Conservation (phyloP, 352 stramenopile genomes). For the Phytopythium ostracodes region DNA sequence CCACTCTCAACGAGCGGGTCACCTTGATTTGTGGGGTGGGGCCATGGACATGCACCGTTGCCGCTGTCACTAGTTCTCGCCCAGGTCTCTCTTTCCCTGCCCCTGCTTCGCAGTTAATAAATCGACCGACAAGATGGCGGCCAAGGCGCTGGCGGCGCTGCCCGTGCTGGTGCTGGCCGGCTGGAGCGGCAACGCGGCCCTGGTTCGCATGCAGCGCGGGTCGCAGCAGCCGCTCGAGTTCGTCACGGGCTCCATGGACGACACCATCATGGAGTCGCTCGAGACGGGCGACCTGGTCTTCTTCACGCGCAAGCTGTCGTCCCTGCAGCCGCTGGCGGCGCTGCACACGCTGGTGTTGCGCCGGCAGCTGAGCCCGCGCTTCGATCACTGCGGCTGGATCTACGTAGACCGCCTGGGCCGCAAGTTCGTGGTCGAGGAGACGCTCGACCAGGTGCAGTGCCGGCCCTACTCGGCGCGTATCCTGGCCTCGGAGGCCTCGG, state of each 20-base stretch:
- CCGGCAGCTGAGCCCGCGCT: slow-evolving; percentile 51
- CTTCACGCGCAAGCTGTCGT: slow-evolving; percentile 69
- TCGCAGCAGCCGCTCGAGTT: slow-evolving; percentile 50
- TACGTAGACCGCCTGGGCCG: slow-evolving; percentile 76
- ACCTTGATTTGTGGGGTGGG: no score
- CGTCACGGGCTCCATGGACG: slow-evolving; percentile 76
- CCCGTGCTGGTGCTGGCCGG: slow-evolving; percentile 48
- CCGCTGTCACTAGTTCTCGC: neutral
- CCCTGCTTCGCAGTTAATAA: no score
- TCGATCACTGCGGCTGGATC: slow-evolving; percentile 79
- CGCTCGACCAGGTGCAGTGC: slow-evolving; percentile 71
- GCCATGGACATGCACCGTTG: neutral
- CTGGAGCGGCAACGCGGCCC: slow-evolving; percentile 69
- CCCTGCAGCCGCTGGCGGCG: slow-evolving; percentile 66
- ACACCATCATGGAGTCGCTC: slow-evolving; percentile 84
- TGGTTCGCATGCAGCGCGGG: slow-evolving; percentile 46
- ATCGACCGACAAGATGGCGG: slow-evolving; percentile 16
- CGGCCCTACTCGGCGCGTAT: slow-evolving; percentile 74
- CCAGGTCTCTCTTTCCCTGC: neutral
- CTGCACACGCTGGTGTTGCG: slow-evolving; percentile 64
- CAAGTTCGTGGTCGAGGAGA: slow-evolving; percentile 86
- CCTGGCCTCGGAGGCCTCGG: slow-evolving; percentile 57
- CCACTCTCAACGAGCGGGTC: neutral
- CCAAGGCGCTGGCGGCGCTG: slow-evolving; percentile 42
- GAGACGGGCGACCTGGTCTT: slow-evolving; percentile 81